These are phyloP conservation scores for Streptanthus diversifolius DNA, from an alignment of 345 rosid species.

Conservation along the genomic window DNA sequence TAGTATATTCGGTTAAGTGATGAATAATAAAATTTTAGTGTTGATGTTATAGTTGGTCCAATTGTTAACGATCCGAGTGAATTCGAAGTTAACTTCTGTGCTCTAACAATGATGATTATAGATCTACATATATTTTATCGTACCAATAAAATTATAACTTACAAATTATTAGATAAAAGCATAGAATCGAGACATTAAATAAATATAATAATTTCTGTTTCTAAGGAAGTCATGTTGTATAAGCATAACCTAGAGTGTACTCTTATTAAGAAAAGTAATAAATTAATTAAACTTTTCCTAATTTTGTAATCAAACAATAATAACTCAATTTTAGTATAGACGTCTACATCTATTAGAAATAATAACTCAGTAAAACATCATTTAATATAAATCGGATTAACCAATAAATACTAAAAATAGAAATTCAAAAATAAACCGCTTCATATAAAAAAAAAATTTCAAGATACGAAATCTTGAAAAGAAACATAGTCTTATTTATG, in stretches of 20 bases:
- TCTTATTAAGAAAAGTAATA: neutral
- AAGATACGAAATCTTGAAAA: neutral
- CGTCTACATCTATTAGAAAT: neutral
- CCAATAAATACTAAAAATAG: neutral
- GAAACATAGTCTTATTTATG: neutral
- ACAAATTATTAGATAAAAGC: neutral
- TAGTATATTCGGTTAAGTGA: neutral
- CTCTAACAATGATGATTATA: constrained; percentile 5
- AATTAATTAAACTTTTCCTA: neutral
- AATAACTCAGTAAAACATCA: neutral
- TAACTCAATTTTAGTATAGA: neutral
- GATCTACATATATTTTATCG: neutral
- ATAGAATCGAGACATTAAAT: neutral
- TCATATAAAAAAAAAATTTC: neutral
- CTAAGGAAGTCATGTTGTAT: neutral
- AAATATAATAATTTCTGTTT: neutral
- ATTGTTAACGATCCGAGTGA: constrained; percentile 28
- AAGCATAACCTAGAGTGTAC: neutral
- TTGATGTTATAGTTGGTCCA: constrained; percentile 29
- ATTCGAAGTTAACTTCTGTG: constrained; percentile 28
- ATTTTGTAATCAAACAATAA: neutral
- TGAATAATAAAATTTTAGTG: constrained; percentile 1
- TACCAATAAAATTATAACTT: neutral
- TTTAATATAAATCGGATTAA: neutral
- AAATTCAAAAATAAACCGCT: neutral